These are phyloP conservation scores for Penicillium sp. DNA, from an alignment of 2,329 filamentous ascomycete species.

Conservation along the genomic window DNA sequence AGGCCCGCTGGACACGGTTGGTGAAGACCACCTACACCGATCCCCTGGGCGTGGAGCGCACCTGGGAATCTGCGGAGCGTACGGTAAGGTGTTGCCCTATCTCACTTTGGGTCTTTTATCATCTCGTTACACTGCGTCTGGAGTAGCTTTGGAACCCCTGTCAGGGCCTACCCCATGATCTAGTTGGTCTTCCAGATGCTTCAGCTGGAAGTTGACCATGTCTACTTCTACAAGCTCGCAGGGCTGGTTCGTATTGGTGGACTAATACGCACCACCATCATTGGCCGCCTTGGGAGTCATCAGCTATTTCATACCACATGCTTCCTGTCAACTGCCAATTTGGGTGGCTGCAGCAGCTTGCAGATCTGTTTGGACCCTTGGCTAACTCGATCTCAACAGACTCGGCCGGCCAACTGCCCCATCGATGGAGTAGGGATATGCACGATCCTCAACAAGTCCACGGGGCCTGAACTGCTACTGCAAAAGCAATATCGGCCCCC, in stretches of 20 bases:
- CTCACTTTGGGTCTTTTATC: conserved; percentile 2
- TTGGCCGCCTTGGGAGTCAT: conserved; percentile 7
- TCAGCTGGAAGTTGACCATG: background rate
- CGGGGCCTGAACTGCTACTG: conserved; percentile 48
- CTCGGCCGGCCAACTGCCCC: conserved; percentile 48
- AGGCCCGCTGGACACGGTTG: conserved; percentile 42
- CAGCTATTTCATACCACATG: background rate
- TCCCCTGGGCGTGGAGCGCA: conserved; percentile 39
- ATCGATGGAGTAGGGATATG: conserved; percentile 57
- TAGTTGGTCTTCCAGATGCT: background rate
- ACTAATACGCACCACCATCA: background rate
- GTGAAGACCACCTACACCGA: conserved; percentile 43
- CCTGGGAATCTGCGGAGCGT: conserved; percentile 45
- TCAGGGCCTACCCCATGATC: background rate
- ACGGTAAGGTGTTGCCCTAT: conserved; percentile 28
- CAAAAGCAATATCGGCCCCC: conserved; percentile 59
- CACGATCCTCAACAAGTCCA: conserved; percentile 52
- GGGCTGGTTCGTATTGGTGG: background rate
- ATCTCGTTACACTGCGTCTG: conserved; percentile 1
- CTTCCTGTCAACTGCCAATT: background rate
- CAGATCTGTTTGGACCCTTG: background rate
- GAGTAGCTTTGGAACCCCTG: background rate
- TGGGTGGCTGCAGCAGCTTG: background rate
- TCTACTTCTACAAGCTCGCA: conserved; percentile 1
- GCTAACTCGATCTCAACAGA: conserved; percentile 27